Evolutionary conservation across 1,139 yeast genomes (phyloP).

Genomic region (Geotrichum bryndzae): DNA sequence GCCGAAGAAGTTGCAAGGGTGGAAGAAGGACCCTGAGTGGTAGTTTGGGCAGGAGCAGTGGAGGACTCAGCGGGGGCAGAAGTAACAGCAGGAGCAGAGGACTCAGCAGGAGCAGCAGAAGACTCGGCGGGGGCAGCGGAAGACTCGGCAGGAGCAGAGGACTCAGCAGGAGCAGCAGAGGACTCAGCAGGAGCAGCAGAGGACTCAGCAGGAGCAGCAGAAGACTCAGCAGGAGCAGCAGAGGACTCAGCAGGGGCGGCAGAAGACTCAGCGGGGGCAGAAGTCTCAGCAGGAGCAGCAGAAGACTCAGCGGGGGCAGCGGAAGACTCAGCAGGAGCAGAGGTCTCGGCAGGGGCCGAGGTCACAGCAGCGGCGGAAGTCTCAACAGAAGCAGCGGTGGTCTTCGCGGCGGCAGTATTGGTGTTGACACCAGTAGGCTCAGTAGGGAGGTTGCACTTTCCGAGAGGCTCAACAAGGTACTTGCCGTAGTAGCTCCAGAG

Average conservation of each 20-base stretch:
- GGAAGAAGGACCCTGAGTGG: background rate
- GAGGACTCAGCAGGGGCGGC: no score
- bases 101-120: no score
- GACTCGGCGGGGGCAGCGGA: no score
- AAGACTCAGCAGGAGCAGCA: background rate
- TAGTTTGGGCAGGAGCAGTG: background rate
- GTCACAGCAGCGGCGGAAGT: conserved; percentile 1
- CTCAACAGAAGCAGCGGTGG: background rate
- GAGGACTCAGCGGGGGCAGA: background rate
- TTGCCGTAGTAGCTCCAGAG: conserved; percentile 13
- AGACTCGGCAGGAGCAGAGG: no score
- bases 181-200: background rate
- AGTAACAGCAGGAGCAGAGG: background rate
- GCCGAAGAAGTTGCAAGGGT: background rate
- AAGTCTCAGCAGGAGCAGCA: background rate
- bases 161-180: no score
- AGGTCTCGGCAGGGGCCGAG: background rate
- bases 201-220: background rate
- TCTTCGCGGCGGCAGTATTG: background rate
- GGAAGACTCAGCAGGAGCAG: no score
- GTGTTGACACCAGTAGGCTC: conserved; percentile 10
- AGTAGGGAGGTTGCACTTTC: conserved; percentile 6
- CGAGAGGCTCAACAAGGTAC: conserved; percentile 9
- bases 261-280: conserved; percentile 1
- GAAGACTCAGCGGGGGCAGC: background rate